Evolutionary conservation across 108 stramenopile species (phyloP).

Genomic region (Skeletonema tropicum): DNA sequence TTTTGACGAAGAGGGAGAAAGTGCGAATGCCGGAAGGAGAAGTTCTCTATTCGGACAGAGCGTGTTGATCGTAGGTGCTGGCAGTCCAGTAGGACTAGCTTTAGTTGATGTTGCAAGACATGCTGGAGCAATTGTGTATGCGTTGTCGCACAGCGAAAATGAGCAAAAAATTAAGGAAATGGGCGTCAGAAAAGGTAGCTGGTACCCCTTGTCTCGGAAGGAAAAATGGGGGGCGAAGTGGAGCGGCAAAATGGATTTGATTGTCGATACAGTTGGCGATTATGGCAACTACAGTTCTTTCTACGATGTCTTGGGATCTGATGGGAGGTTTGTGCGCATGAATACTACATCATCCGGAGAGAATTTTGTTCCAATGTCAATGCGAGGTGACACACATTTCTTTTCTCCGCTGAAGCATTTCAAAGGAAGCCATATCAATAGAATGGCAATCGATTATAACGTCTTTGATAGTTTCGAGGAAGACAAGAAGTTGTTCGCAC

Average conservation of each 20-base stretch:
- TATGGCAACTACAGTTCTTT: neutral
- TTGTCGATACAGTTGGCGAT: neutral
- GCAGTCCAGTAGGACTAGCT: conserved; percentile 58
- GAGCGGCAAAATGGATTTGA: neutral
- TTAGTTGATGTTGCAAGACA: conserved; percentile 58
- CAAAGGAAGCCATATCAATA: neutral
- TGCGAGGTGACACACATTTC: neutral
- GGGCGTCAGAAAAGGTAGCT: neutral
- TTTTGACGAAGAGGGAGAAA: too few species aligned
- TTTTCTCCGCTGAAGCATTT: neutral
- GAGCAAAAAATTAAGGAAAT: neutral
- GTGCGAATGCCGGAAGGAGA: neutral
- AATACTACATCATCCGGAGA: neutral
- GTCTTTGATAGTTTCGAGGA: neutral
- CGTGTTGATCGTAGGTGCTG: conserved; percentile 67
- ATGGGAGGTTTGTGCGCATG: neutral
- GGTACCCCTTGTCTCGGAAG: neutral
- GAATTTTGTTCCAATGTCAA: neutral
- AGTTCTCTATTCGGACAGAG: conserved; percentile 56
- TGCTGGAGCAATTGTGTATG: conserved; percentile 59
- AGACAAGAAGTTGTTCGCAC: neutral
- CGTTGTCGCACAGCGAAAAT: conserved; percentile 9
- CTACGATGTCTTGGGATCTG: neutral
- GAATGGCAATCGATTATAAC: neutral
- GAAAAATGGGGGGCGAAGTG: neutral